These are phyloP conservation scores for Tolypocladium ovalisporum DNA, from an alignment of 2,329 filamentous ascomycete species.

Conservation along the genomic window DNA sequence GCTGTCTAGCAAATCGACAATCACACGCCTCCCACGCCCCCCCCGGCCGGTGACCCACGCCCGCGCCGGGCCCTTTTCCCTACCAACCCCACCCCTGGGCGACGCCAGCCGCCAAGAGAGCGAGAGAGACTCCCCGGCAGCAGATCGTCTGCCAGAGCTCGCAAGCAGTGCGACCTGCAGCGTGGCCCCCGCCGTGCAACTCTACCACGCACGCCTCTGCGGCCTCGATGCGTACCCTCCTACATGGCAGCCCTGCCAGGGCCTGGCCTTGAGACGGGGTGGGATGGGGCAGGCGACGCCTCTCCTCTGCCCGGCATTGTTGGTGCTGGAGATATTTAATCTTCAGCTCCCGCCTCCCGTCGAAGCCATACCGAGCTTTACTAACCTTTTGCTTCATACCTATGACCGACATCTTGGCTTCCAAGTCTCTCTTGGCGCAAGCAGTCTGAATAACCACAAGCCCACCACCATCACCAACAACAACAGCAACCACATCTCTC, in stretches of 20 bases:
- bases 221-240: background rate
- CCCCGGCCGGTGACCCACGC: background rate
- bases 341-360: constrained; percentile 10
- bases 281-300: background rate
- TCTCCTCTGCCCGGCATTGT: constrained; percentile 2
- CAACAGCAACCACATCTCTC: background rate
- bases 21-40: background rate
- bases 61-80: background rate
- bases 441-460: background rate
- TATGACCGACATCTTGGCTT: background rate
- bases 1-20: background rate
- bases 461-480: background rate
- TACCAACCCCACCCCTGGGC: constrained; percentile 1
- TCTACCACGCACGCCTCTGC: constrained; percentile 1
- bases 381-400: background rate
- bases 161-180: background rate
- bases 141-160: constrained; percentile 1
- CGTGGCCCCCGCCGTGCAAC: constrained; percentile 2
- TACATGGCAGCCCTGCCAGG: constrained; percentile 3
- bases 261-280: constrained; percentile 1
- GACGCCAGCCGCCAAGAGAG: background rate
- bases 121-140: background rate
- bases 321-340: constrained; percentile 18
- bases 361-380: constrained; percentile 8
- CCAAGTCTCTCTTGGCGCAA: background rate